These are phyloP conservation scores for Fonsecaea nubica DNA, from an alignment of 2,329 filamentous ascomycete genomes.

Conservation along the genomic window DNA sequence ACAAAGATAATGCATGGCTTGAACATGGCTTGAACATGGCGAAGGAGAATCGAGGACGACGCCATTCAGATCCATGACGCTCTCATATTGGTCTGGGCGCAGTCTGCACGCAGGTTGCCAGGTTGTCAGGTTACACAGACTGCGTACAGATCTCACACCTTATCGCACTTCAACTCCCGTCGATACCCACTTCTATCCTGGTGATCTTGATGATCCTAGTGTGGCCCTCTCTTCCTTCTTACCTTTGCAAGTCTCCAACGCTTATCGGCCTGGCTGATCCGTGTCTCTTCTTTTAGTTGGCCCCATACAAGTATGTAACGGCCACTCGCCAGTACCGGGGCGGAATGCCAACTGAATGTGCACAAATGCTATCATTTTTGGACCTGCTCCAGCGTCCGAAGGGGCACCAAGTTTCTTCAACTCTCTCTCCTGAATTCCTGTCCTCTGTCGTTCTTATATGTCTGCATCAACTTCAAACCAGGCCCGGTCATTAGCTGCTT, in stretches of 20 bases:
- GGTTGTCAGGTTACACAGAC: too few relatives aligned
- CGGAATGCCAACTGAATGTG: not conserved
- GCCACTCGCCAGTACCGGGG: not conserved
- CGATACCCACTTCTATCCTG: not conserved
- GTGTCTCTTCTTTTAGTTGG: not conserved
- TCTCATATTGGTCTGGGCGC: slow-evolving; percentile 26
- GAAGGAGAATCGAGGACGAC: slow-evolving; percentile 27
- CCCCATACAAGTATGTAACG: not conserved
- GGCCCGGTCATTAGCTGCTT: not conserved
- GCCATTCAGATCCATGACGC: slow-evolving; percentile 37
- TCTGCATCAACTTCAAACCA: not conserved
- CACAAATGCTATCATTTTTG: not conserved
- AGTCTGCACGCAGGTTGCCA: not conserved
- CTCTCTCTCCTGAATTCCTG: not conserved
- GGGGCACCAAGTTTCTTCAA: not conserved
- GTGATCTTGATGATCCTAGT: not conserved
- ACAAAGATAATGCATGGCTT: slow-evolving; percentile 30
- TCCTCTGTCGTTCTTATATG: not conserved
- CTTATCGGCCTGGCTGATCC: not conserved
- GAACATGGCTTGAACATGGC: slow-evolving; percentile 12
- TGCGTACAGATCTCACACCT: not conserved
- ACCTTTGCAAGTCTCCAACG: not conserved
- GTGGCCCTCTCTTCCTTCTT: not conserved
- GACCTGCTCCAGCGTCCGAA: not conserved
- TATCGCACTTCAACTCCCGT: not conserved